Conservation (phyloP, 2,329 filamentous ascomycete genomes). For the Pseudonectria buxi region DNA sequence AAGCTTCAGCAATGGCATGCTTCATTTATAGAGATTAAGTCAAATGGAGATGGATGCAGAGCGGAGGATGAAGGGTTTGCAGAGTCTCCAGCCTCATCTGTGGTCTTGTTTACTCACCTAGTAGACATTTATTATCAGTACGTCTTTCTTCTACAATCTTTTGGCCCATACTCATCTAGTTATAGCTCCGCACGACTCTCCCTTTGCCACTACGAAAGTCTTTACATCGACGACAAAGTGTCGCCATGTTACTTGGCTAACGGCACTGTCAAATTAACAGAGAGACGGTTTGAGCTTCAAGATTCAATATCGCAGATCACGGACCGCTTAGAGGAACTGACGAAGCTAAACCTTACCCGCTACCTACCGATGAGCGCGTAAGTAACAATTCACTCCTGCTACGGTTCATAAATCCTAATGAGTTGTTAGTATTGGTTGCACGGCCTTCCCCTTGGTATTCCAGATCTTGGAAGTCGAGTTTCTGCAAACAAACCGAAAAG, state of each 20-base stretch:
- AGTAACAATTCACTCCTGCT: neutral
- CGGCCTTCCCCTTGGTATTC: constrained; percentile 13
- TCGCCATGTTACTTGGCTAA: no score
- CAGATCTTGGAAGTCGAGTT: constrained; percentile 20
- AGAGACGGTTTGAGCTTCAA: constrained; percentile 10
- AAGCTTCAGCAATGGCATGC: constrained; percentile 16
- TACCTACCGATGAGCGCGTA: constrained; percentile 22
- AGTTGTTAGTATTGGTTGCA: constrained; percentile 12
- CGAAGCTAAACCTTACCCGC: constrained; percentile 9
- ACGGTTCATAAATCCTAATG: neutral
- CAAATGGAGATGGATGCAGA: constrained; percentile 7
- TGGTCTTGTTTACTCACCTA: constrained; percentile 15
- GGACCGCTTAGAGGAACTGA: constrained; percentile 15
- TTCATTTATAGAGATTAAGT: constrained; percentile 12
- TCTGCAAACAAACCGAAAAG: constrained; percentile 5
- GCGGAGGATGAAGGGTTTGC: neutral
- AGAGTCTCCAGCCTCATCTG: constrained; percentile 7
- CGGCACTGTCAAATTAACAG: no score
- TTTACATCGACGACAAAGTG: constrained; percentile 6
- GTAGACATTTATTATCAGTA: constrained; percentile 23
- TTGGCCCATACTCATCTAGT: accelerated
- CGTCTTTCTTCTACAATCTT: neutral
- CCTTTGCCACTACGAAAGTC: constrained; percentile 16
- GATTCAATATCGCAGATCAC: constrained; percentile 15
- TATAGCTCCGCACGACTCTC: constrained; percentile 14